Evolutionary conservation across 169 alveolate species (phyloP).

Genomic region (Plasmodium vivax): DNA sequence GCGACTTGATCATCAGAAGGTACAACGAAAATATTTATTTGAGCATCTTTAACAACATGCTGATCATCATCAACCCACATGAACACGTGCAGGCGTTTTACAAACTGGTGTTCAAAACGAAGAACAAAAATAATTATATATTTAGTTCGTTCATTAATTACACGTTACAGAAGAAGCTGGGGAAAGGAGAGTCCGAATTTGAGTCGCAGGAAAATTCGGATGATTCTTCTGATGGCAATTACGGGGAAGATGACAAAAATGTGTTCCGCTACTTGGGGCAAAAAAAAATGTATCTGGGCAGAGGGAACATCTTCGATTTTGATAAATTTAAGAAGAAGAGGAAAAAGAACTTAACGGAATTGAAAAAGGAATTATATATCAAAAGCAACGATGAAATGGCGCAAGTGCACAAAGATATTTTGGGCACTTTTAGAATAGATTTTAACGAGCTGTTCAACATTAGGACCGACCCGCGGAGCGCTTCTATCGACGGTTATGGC

Average conservation of each 20-base stretch:
- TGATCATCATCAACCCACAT: constrained; percentile 35
- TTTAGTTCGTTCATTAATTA: constrained; percentile 25
- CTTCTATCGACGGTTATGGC: neutral
- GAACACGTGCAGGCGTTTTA: constrained; percentile 16
- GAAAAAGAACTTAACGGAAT: neutral
- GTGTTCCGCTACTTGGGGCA: neutral
- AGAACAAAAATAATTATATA: constrained; percentile 68
- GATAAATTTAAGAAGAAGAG: constrained; percentile 9
- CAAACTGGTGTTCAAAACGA: constrained; percentile 44
- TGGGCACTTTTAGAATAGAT: neutral
- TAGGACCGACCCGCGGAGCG: neutral
- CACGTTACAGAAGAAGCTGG: neutral
- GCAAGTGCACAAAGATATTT: constrained; percentile 8
- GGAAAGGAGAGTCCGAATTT: neutral
- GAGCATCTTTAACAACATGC: constrained; percentile 61
- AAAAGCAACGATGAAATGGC: constrained; percentile 33
- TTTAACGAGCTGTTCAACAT: constrained; percentile 20
- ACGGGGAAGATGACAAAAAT: neutral
- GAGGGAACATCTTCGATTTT: neutral
- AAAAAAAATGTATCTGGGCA: neutral
- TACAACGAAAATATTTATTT: constrained; percentile 44
- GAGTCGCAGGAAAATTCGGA: constrained; percentile 1
- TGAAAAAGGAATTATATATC: constrained; percentile 26
- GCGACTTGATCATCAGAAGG: constrained; percentile 37
- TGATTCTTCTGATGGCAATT: constrained; percentile 15